Conservation (phyloP, 495 filamentous ascomycete species). For the Durotheca rogersii region DNA sequence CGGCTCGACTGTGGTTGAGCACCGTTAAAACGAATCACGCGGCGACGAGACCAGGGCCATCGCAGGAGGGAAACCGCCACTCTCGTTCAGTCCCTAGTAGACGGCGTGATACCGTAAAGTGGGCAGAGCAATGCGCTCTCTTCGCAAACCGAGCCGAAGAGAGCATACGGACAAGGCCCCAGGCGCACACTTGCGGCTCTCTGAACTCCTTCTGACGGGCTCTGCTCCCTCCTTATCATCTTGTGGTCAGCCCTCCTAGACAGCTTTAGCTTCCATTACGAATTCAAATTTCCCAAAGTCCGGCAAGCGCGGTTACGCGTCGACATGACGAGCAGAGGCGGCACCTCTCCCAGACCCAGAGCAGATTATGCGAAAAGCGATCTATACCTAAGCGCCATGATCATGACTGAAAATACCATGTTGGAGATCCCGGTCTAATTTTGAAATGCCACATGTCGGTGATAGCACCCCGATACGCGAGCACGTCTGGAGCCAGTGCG, state of each 20-base stretch:
- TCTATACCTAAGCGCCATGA: too few relatives aligned
- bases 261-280: not conserved
- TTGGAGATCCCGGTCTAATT: too few relatives aligned
- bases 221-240: not conserved
- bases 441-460: not conserved
- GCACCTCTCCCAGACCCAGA: not conserved
- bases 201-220: not conserved
- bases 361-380: too few relatives aligned
- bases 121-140: not conserved
- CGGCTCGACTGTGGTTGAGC: not conserved
- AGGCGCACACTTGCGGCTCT: conserved; percentile 5
- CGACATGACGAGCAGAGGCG: too few relatives aligned
- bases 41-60: too few relatives aligned
- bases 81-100: not conserved
- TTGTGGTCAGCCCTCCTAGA: not conserved
- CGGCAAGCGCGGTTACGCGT: too few relatives aligned
- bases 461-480: not conserved
- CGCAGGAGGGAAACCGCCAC: conserved; percentile 8
- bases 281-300: too few relatives aligned
- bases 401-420: too few relatives aligned
- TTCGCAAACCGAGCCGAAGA: conserved; percentile 4
- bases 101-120: conserved; percentile 8
- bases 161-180: not conserved
- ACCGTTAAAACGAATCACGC: not conserved
- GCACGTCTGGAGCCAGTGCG: too few relatives aligned